phyloP scores from a whole-genome alignment of 1,284 basidiomycete genomes.

The Afroboletus lepidellus region DNA sequence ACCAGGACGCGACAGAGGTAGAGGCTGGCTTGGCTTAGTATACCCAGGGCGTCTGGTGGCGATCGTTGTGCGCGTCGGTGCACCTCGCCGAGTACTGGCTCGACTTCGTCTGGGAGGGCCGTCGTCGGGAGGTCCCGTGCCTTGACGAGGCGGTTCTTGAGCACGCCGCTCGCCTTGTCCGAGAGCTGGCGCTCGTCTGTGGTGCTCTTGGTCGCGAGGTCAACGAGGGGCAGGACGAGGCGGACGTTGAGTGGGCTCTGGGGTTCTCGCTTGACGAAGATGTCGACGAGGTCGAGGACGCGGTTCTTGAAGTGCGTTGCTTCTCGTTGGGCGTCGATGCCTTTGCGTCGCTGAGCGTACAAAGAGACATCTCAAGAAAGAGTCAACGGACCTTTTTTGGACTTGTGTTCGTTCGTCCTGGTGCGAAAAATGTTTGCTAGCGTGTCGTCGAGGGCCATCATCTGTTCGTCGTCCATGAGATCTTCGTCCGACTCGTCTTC shows the following conservation, averaged over 20 bases:
- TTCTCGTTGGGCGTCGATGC: slow-evolving; percentile 70
- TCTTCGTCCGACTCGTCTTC: slow-evolving; percentile 53
- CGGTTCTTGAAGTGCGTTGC: slow-evolving; percentile 94
- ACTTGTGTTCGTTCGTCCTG: slow-evolving; percentile 60
- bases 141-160: slow-evolving; percentile 75
- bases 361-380: neutral
- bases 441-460: slow-evolving; percentile 95
- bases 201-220: slow-evolving; percentile 64
- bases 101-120: slow-evolving; percentile 33
- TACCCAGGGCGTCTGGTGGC: slow-evolving; percentile 60
- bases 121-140: slow-evolving; percentile 63
- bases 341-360: slow-evolving; percentile 34
- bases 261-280: slow-evolving; percentile 76
- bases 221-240: slow-evolving; percentile 75
- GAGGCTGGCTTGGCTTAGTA: slow-evolving; percentile 69
- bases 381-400: slow-evolving; percentile 55
- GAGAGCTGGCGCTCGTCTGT: slow-evolving; percentile 82
- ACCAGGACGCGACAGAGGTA: slow-evolving; percentile 68
- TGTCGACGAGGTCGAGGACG: slow-evolving; percentile 88
- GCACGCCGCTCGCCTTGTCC: slow-evolving; percentile 80
- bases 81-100: slow-evolving; percentile 59
- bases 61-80: slow-evolving; percentile 75
- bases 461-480: slow-evolving; percentile 93
- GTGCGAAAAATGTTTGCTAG: slow-evolving; percentile 86
- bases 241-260: slow-evolving; percentile 65